Base-by-base conservation (phyloP, 164 flowering plant species). In the Magnolia kwangsiensis region DNA sequence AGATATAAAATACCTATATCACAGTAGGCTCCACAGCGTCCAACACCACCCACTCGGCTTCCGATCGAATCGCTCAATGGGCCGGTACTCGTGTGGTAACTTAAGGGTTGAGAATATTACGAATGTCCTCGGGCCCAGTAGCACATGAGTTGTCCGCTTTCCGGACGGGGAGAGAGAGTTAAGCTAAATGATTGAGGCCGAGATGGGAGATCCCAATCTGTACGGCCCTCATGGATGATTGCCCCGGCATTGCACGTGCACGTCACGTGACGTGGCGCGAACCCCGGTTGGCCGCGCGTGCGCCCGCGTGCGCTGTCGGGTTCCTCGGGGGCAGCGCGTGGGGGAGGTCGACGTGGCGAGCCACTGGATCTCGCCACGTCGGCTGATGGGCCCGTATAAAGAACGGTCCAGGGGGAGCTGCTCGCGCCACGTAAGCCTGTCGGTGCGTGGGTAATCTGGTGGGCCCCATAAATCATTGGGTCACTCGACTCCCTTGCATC, bases 381-480 rank as follows among this genome's bases (percentile, higher is more conserved):
- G 6, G n/a, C 8, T 0, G 5, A 4, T 4, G 61, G 63, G 7
- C 69, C 69, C 58, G 6, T 0, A 29, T 13, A 37, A 49, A 20
- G 7, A 45, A 29, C 14, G 21, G 2, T 55, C 61, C 61, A 55
- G 61, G 13, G 16, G 16, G 3, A 55, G 61, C 61, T 55, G 51
- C 29, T 1, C 19, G 10, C 18, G 45, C 59, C 75, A 58, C 66
- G 50, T 55, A 7, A 2, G 27, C 11, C 0, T 74, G 77, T 65
- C 29, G 69, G 66, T 50, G 73, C 27, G 21, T 1, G 61, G 63
- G n/a, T 37, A 1, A 55, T 58, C 78, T 11, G 8, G 72, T 75
- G 73, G 78, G 78, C 51, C 78, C 64, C 73, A 0, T 31, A 75
- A 75, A 75, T 75, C 73, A 75, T 75, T 75, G 72, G 78, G 29